Conservation (phyloP, 495 filamentous ascomycete species). For the Neurospora hispaniola region DNA sequence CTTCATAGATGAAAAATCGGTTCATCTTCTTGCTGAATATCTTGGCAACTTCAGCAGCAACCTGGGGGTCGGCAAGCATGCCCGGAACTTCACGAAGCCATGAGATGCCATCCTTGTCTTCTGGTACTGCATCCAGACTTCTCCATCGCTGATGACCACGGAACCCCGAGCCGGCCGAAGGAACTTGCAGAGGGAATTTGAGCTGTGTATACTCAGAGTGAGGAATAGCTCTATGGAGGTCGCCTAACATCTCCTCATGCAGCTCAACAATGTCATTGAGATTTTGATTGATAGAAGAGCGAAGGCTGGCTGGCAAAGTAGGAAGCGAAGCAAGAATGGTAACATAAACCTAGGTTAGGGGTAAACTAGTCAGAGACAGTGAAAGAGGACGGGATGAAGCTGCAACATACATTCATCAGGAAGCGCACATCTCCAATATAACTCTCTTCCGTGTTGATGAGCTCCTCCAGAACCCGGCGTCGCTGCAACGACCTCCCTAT, state of each 20-base stretch:
- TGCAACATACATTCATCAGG: constrained; percentile 59
- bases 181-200: constrained; percentile 16
- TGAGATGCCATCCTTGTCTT: constrained; percentile 29
- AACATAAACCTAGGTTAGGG: constrained; percentile 51
- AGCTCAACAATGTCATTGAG: constrained; percentile 59
- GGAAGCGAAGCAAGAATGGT: constrained; percentile 53
- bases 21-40: constrained; percentile 70
- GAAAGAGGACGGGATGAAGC: neutral
- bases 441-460: constrained; percentile 75
- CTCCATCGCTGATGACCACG: constrained; percentile 44
- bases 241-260: constrained; percentile 58
- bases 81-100: constrained; percentile 39
- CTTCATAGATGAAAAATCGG: constrained; percentile 75
- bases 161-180: constrained; percentile 3
- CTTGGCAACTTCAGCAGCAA: constrained; percentile 63
- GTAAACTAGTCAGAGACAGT: constrained; percentile 4
- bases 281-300: constrained; percentile 53
- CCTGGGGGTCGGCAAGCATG: constrained; percentile 55
- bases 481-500: constrained; percentile 61
- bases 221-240: constrained; percentile 52
- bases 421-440: constrained; percentile 83
- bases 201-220: constrained; percentile 49
- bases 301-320: constrained; percentile 42
- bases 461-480: constrained; percentile 68
- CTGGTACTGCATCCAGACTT: constrained; percentile 50